Percentiles rank a stretch among this genome's conserved stretches.
Conservation (phyloP, 179 eudicot species). For the Beta corolliflora region DNA sequence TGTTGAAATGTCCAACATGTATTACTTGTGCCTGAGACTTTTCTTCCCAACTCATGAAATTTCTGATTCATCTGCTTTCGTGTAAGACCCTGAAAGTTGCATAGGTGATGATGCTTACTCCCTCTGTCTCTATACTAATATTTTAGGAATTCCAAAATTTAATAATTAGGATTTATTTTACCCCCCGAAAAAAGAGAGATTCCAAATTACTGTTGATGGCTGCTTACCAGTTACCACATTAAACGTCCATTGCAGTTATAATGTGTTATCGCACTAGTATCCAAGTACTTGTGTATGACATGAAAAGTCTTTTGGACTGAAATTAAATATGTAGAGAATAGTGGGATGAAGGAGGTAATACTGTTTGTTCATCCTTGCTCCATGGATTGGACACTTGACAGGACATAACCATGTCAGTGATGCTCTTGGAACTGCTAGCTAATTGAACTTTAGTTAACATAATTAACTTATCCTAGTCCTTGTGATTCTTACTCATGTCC, state of each 20-base stretch:
- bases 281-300: background rate
- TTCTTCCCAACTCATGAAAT: background rate
- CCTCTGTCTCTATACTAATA: background rate
- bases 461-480: background rate
- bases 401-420: background rate
- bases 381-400: too few species aligned
- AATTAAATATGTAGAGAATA: too few species aligned
- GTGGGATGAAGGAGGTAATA: too few species aligned
- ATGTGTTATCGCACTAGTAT: background rate
- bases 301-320: too few species aligned
- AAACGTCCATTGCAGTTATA: background rate
- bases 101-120: background rate
- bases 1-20: background rate
- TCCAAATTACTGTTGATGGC: background rate
- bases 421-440: background rate
- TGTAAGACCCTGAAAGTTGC: background rate
- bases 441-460: background rate
- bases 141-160: background rate
- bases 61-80: too few species aligned
- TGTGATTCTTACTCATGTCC: slow-evolving; percentile 1
- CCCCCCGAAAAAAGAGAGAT: background rate
- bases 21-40: background rate
- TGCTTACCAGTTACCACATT: background rate
- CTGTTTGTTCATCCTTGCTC: too few species aligned
- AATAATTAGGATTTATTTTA: background rate